Evolutionary conservation across 163 green algal genomes (phyloP), one percentile per base, ranked within the genome.

Genomic region (Scenedesmus sp.): DNA sequence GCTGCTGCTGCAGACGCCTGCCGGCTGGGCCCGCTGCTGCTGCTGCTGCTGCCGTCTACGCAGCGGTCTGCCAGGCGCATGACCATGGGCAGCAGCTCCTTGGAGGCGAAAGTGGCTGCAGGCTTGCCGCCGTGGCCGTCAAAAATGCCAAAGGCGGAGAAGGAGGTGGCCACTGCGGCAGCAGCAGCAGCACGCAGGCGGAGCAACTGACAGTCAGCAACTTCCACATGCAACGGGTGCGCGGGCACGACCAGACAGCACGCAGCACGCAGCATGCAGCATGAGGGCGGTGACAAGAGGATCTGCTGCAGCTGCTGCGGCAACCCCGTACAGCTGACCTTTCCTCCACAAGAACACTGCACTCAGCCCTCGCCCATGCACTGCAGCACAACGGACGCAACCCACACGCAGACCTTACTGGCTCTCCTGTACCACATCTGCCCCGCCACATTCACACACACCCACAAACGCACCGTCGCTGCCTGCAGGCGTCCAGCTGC

Each of bases 41-140:
- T 64, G 54, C 81, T 86, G 52, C 81, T 46, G 55, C 82, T 20
- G 56, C 82, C 15, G 56, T 88, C 83, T 34, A 59, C n/a, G 83
- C 83, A 89, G 64, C 64, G 83, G 81, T 92, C 88, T 6, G 64
- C 52, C 57, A 88, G 62, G 1, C 46, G 60, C 73, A 81, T 84
- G 12, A 93, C 86, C 9, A 59, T 87, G 2, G 88, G 89, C 54
- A 94, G 89, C 89, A 94, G 89, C 64, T 92, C 76, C 86, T 93
- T 92, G 90, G 88, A 76, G 4, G 95, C 94, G 88, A 93, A 98
- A 18, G 84, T 94, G 16, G 96, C 95, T 4, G 95, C 94, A 56
- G 92, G 83, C 91, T 96, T 96, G 85, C 97, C 97, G 76, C 97
- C 97, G 79, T 99, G 97, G 59, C 97, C 97, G 88, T 99, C 97